Conservation (phyloP, 345 rosid species). For the thale cress (Arabidopsis thaliana) region DNA sequence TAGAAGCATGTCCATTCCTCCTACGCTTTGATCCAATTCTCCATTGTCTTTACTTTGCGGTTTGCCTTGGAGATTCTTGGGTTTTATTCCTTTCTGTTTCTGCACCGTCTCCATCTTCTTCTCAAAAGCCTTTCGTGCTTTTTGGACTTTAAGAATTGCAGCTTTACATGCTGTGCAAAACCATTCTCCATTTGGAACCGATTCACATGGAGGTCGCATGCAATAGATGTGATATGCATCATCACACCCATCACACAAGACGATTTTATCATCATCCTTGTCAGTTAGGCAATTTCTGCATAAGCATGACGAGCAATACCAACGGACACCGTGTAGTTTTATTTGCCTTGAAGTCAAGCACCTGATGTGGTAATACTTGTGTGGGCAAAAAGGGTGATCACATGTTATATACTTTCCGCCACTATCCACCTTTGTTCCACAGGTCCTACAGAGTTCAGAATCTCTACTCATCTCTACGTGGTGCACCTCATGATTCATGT, state of each 20-base stretch:
- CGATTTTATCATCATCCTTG: slow-evolving; percentile 75
- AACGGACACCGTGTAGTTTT: slow-evolving; percentile 59
- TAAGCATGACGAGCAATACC: slow-evolving; percentile 96
- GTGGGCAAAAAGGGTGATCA: slow-evolving; percentile 63
- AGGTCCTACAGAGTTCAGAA: slow-evolving; percentile 56
- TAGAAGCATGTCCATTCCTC: slow-evolving; percentile 82
- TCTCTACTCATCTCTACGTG: slow-evolving; percentile 29
- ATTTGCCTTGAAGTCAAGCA: slow-evolving; percentile 76
- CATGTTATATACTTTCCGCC: slow-evolving; percentile 64
- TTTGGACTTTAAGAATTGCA: slow-evolving; percentile 57
- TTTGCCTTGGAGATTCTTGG: slow-evolving; percentile 27
- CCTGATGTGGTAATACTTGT: slow-evolving; percentile 74
- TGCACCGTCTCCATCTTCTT: slow-evolving; percentile 43
- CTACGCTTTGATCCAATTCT: slow-evolving; percentile 52
- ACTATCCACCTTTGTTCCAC: slow-evolving; percentile 53
- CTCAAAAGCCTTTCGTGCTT: slow-evolving; percentile 55
- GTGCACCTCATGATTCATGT: slow-evolving; percentile 46
- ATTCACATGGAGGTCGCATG: slow-evolving; percentile 64
- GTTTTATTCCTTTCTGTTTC: slow-evolving; percentile 43
- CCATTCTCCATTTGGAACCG: slow-evolving; percentile 77
- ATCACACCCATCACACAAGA: slow-evolving; percentile 92
- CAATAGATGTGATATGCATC: slow-evolving; percentile 90
- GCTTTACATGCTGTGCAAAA: slow-evolving; percentile 72
- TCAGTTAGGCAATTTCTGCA: slow-evolving; percentile 82
- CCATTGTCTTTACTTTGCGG: slow-evolving; percentile 36